A percentile compares a stretch with the other conserved stretches of the same genome.
Conservation (phyloP, 108 stramenopile genomes). For the Aurantiochytrium sp. region DNA sequence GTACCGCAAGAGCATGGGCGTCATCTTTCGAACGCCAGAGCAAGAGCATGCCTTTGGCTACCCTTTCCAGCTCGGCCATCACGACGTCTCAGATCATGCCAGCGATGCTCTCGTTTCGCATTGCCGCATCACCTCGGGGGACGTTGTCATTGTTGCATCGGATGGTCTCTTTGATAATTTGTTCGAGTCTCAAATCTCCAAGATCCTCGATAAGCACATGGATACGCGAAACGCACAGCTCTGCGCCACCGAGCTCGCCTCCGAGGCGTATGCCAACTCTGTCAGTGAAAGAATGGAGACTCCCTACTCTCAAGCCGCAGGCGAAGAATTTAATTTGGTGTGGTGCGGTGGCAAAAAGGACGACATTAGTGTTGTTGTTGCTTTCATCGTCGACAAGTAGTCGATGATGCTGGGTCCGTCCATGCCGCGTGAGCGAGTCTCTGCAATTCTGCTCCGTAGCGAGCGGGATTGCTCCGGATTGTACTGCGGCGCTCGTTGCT, state of each 20-base stretch:
- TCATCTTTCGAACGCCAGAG: not conserved
- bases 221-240: not conserved
- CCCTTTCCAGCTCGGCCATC: not conserved
- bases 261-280: not conserved
- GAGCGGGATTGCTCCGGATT: no score
- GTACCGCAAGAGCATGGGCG: not conserved
- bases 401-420: no score
- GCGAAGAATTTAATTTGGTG: not conserved
- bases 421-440: no score
- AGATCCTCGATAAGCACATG: not conserved
- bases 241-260: not conserved
- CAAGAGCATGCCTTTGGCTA: constrained; percentile 6
- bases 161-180: constrained; percentile 1
- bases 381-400: not conserved
- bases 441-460: no score
- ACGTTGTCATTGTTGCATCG: not conserved
- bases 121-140: not conserved
- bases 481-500: no score
- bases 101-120: not conserved
- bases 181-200: not conserved
- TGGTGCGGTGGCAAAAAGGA: constrained; percentile 13
- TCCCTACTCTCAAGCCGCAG: not conserved
- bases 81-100: not conserved
- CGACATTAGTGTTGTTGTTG: not conserved
- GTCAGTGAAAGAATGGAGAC: not conserved